Conservation (phyloP, 1,139 yeast genomes). For the Debaryomycetaceae sp. region DNA sequence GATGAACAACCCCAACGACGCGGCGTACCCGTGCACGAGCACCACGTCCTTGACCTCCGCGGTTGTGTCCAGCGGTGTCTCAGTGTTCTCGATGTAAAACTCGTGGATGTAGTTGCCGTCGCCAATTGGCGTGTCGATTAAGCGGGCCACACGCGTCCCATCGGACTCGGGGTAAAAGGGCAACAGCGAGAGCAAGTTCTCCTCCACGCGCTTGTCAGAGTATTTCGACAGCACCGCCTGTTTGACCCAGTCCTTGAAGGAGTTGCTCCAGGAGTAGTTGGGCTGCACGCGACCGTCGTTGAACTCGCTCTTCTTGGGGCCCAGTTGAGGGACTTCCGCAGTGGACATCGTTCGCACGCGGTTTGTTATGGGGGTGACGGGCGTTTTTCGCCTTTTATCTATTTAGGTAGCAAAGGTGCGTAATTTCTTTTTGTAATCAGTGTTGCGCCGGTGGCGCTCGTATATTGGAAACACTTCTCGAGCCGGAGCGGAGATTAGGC, state of each 20-base stretch:
- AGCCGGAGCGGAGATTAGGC: no score
- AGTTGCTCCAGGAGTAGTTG: conserved; percentile 24
- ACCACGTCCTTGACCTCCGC: conserved; percentile 30
- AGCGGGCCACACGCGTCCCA: conserved; percentile 43
- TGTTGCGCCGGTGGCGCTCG: no score
- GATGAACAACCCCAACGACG: conserved; percentile 41
- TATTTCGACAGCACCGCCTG: conserved; percentile 23
- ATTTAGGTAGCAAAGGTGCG: no score
- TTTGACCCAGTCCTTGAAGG: conserved; percentile 36
- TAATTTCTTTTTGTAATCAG: no score
- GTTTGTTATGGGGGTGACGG: no score
- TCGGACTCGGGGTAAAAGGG: conserved; percentile 59
- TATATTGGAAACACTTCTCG: no score
- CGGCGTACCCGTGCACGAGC: conserved; percentile 45
- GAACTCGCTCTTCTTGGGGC: conserved; percentile 12
- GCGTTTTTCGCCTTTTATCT: no score
- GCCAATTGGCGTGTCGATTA: conserved; percentile 48
- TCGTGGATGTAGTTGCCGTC: conserved; percentile 54
- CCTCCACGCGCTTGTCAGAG: conserved; percentile 29
- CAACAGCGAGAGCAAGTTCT: conserved; percentile 36
- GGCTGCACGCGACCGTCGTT: conserved; percentile 17
- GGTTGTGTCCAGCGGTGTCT: conserved; percentile 13
- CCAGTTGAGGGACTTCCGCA: conserved; percentile 5
- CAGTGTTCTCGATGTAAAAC: conserved; percentile 40
- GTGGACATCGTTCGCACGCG: conserved; percentile 5